Evolutionary conservation across 106 monocot species (phyloP).

Genomic region (Cymbidium sinense): DNA sequence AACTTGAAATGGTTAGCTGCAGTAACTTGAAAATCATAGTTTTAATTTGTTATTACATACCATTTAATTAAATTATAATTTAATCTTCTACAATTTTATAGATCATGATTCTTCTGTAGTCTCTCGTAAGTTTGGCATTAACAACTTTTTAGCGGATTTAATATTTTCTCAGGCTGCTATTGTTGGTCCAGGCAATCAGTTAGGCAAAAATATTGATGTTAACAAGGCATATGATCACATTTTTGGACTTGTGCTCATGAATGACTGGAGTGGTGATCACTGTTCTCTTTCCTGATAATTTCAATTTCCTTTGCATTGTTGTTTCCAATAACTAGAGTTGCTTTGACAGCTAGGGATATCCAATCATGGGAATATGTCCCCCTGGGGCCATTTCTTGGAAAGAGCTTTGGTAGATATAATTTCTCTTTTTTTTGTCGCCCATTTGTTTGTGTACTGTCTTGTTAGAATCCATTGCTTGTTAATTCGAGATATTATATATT

Average conservation of each 20-base stretch:
- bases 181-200: slow-evolving; percentile 95
- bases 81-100: slow-evolving; percentile 1
- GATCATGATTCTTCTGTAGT: background rate
- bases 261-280: slow-evolving; percentile 96
- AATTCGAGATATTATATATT: slow-evolving; percentile 1
- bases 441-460: background rate
- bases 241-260: slow-evolving; percentile 94
- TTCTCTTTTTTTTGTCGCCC: background rate
- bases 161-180: slow-evolving; percentile 71
- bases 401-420: slow-evolving; percentile 71
- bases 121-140: background rate
- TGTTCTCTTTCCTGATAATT: slow-evolving; percentile 5
- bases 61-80: background rate
- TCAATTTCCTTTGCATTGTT: background rate
- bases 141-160: background rate
- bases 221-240: slow-evolving; percentile 85
- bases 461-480: background rate
- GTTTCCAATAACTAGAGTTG: slow-evolving; percentile 5
- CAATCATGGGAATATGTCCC: slow-evolving; percentile 98
- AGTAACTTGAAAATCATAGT: background rate
- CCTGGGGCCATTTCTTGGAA: slow-evolving; percentile 97
- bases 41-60: background rate
- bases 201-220: slow-evolving; percentile 74
- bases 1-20: slow-evolving; percentile 91
- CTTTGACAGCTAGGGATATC: slow-evolving; percentile 85